Evolutionary conservation across 345 rosid species (phyloP).

Genomic region (Laguncularia racemosa): DNA sequence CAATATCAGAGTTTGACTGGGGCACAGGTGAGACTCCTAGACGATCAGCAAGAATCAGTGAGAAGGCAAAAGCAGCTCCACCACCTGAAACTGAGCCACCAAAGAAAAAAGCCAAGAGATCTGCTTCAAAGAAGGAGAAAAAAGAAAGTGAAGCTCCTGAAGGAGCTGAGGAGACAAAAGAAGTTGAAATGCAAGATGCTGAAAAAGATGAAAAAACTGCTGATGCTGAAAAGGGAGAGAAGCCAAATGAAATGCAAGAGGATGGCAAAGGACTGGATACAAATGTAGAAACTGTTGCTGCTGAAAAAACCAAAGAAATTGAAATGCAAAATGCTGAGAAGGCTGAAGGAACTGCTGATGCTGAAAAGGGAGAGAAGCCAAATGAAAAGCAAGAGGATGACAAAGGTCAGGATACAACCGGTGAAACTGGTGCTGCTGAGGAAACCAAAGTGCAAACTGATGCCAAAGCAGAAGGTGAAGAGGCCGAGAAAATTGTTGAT

Average conservation of each 20-base stretch:
- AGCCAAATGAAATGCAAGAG: slow-evolving; percentile 14
- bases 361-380: slow-evolving; percentile 13
- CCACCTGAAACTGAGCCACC: slow-evolving; percentile 34
- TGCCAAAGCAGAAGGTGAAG: slow-evolving; percentile 8
- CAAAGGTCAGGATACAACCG: slow-evolving; percentile 13
- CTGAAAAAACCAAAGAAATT: slow-evolving; percentile 13
- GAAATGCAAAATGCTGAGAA: slow-evolving; percentile 10
- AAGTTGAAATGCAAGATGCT: slow-evolving; percentile 27
- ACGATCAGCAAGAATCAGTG: slow-evolving; percentile 63
- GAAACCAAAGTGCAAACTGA: slow-evolving; percentile 6
- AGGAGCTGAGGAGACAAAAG: slow-evolving; percentile 27
- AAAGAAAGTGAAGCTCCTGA: slow-evolving; percentile 36
- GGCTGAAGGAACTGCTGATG: slow-evolving; percentile 14
- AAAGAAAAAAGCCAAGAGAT: slow-evolving; percentile 40
- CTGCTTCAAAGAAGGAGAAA: slow-evolving; percentile 40
- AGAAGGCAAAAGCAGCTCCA: slow-evolving; percentile 37
- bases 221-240: slow-evolving; percentile 20
- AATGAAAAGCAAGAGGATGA: slow-evolving; percentile 12
- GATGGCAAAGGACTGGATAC: slow-evolving; percentile 12
- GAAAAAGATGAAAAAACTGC: slow-evolving; percentile 20
- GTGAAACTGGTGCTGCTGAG: slow-evolving; percentile 8
- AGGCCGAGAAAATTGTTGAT: neutral
- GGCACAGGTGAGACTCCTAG: slow-evolving; percentile 64
- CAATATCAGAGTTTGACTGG: slow-evolving; percentile 52
- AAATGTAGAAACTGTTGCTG: slow-evolving; percentile 4